Base-by-base conservation (phyloP, 2,329 filamentous ascomycete species). In the Leptographium wingfieldii region DNA sequence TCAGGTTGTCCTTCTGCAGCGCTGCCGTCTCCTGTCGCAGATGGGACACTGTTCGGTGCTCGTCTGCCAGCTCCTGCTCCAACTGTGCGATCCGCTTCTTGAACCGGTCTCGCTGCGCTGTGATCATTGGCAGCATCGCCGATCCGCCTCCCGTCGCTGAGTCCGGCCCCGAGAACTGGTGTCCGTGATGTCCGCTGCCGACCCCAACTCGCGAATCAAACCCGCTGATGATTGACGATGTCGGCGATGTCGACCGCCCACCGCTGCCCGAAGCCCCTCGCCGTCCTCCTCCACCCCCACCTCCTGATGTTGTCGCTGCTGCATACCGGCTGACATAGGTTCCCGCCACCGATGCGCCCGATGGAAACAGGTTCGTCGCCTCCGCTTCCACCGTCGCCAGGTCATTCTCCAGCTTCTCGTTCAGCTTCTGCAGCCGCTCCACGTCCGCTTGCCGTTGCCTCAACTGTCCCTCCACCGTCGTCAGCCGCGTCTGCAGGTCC, bases 201-300 rank as follows among this genome's bases (percentile, higher is more conserved):
- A 46, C 33, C n/a, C 56, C 16, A 76, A 77, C 58, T 52, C 83
- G 80, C 27, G 88, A 85, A 68, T 95, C 89, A 69, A 96, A 91
- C n/a, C 94, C 94, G 62, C 92, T 96, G 67, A 99, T 97, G 67
- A 99, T 97, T 25, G 92, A 97, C 4, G 92, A 97, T 1, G 94
- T 97, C 0, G 94, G 95, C 3, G 94, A 97, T 19, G 87, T 82
- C 56, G 79, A 77, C 49, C 86, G 82, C 2, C 63, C 64, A 0
- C 62, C 61, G 84, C 33, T 35, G 33, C 33, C 33, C 9, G 83
- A 6, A 25, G 11, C 9, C 27, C 27, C 56, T 88, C 81, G 22
- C 82, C 79, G 1, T 25, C 22, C 35, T 10, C 38, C 55, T 80
- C 77, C 48, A 77, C 78, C 14, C 10, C 78, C 72, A 80, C 77